phyloP scores from a whole-genome alignment of 2,329 filamentous ascomycete genomes.

The Calonectria hawksworthii region DNA sequence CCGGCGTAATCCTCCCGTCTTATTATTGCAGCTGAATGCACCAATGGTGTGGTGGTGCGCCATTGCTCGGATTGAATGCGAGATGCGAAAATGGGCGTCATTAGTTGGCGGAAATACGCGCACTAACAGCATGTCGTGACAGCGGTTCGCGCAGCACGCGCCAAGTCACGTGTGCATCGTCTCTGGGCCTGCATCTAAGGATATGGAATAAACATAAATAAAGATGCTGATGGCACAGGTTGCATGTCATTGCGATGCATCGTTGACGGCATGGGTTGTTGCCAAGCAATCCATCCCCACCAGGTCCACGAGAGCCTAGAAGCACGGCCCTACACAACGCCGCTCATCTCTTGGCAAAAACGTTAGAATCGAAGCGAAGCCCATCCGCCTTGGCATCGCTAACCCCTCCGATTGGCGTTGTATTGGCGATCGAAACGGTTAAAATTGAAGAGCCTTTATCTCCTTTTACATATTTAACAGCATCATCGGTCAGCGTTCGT shows the following conservation, averaged over 20 bases:
- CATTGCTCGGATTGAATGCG: background rate
- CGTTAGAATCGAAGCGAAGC: background rate
- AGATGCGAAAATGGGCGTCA: background rate
- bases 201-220: background rate
- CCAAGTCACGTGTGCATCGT: background rate
- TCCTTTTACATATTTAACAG: background rate
- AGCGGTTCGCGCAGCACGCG: background rate
- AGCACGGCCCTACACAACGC: background rate
- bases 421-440: background rate
- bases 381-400: background rate
- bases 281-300: background rate
- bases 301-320: background rate
- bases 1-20: background rate
- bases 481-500: background rate
- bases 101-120: background rate
- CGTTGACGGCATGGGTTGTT: background rate
- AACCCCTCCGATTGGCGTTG: background rate
- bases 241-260: background rate
- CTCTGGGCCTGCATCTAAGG: background rate
- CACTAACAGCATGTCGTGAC: background rate
- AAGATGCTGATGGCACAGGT: background rate
- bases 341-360: background rate
- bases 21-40: background rate
- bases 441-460: background rate
- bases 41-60: background rate